Percentiles rank a stretch among this genome's conserved stretches.
These are phyloP conservation scores for Lecanosticta acicola DNA, from an alignment of 2,329 filamentous ascomycete genomes.

Conservation along the genomic window DNA sequence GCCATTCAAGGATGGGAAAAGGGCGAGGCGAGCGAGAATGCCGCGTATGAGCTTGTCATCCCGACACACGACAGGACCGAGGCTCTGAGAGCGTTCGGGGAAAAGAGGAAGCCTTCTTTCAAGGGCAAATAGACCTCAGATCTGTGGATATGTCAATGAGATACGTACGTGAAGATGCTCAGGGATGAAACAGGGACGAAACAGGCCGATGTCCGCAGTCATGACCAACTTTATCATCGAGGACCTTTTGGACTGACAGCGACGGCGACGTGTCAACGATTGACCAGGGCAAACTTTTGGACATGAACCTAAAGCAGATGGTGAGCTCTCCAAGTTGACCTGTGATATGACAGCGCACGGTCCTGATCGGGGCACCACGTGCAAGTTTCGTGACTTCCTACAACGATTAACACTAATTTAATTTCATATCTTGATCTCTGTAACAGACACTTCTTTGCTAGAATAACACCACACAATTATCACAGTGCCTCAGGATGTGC, in stretches of 20 bases:
- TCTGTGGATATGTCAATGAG: neutral
- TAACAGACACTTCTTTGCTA: no score
- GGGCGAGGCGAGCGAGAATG: constrained; percentile 73
- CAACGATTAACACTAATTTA: neutral
- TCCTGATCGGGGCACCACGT: no score
- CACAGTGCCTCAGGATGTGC: no score
- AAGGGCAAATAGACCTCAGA: constrained; percentile 44
- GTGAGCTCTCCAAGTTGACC: no score
- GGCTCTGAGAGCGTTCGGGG: constrained; percentile 76
- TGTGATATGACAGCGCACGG: neutral
- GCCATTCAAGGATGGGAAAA: constrained; percentile 64
- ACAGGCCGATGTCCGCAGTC: no score
- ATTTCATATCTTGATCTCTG: neutral
- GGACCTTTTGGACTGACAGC: neutral
- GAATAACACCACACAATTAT: no score
- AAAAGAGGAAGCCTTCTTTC: constrained; percentile 67
- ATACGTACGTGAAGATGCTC: neutral
- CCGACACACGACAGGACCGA: constrained; percentile 81
- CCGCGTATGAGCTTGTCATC: constrained; percentile 78
- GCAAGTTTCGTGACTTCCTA: neutral
- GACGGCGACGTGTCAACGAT: neutral
- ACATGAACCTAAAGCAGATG: no score
- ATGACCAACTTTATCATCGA: no score
- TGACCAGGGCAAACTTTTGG: neutral
- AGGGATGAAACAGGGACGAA: no score